Base-by-base conservation (phyloP, 352 stramenopile genomes). In the Phytopythium vexans region DNA sequence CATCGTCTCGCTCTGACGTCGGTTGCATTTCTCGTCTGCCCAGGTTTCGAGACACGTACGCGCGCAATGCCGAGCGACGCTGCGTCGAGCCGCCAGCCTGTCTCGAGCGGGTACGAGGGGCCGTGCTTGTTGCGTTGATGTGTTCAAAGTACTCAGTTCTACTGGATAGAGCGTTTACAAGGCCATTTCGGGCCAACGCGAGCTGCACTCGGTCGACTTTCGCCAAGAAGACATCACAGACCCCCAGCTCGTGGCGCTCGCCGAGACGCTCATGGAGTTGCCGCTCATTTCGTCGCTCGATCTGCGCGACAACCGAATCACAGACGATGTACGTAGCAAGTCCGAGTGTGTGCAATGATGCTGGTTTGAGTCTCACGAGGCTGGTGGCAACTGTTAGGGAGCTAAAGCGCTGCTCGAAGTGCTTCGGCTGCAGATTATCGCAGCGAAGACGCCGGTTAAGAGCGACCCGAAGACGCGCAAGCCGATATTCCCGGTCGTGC, bases 211-310 rank as follows among this genome's bases (percentile, higher is more conserved):
- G 5, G 56, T 88, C 21, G 82, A 94, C 63, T 92, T 90, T 52
- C 74, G 72, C 3, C 75, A 89, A 47, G 79, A 92, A 70, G 78
- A 90, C 56, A 79, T 94, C 52, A 90, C 71, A 7, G 84, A 94
- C 37, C 72, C 80, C 16, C 82, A 92, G 49, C 62, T 92, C 16
- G 80, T 91, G n/a, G 84, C 78, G 14, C 68, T 94, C 11, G 80
- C 82, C 0, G 82, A 94, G 57, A 76, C 82, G 14, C 62, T 94
- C 1, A 14, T 88, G 10, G 80, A 90, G 41, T 86, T 92, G 63
- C 82, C 84, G 4, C 77, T 94, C 33, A 66, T 94, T 7, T 91
- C 84, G 4, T 77, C 67, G 0, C 68, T 94, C 7, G 84, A 94
- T 51, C 57, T 94, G 11, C 64, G 82, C 5, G 82, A 94, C 54